Evolutionary conservation across 495 filamentous ascomycete species (phyloP).

Genomic region (Neurospora sp.): DNA sequence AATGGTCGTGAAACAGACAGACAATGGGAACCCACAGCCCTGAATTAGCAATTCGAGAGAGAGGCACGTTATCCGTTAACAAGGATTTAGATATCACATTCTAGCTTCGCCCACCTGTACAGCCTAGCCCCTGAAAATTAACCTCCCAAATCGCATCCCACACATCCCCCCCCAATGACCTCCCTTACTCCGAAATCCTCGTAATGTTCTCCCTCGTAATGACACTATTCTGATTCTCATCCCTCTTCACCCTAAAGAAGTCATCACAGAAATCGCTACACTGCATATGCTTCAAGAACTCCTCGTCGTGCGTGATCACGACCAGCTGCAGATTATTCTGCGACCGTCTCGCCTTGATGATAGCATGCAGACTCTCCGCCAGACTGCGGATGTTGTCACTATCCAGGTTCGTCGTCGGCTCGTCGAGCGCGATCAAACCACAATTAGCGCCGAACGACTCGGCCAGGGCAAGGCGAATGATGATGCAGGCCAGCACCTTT

Average conservation of each 20-base stretch:
- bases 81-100: neutral
- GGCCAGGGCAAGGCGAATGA: constrained; percentile 91
- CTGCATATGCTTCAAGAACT: constrained; percentile 88
- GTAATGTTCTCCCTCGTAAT: constrained; percentile 65
- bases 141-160: neutral
- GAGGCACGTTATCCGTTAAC: neutral
- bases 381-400: constrained; percentile 85
- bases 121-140: neutral
- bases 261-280: constrained; percentile 88
- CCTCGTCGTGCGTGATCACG: constrained; percentile 98
- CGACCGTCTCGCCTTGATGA: constrained; percentile 71
- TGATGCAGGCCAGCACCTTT: constrained; percentile 92
- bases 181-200: constrained; percentile 35
- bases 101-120: neutral
- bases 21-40: too few relatives aligned
- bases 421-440: constrained; percentile 92
- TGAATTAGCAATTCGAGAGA: neutral
- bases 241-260: constrained; percentile 77
- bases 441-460: constrained; percentile 97
- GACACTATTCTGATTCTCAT: constrained; percentile 76
- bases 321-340: constrained; percentile 97
- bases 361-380: constrained; percentile 72
- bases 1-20: neutral
- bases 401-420: constrained; percentile 96
- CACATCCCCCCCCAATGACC: neutral